These are phyloP conservation scores for Boletus rubescentipes DNA, from an alignment of 768 basidiomycete species.

Conservation along the genomic window DNA sequence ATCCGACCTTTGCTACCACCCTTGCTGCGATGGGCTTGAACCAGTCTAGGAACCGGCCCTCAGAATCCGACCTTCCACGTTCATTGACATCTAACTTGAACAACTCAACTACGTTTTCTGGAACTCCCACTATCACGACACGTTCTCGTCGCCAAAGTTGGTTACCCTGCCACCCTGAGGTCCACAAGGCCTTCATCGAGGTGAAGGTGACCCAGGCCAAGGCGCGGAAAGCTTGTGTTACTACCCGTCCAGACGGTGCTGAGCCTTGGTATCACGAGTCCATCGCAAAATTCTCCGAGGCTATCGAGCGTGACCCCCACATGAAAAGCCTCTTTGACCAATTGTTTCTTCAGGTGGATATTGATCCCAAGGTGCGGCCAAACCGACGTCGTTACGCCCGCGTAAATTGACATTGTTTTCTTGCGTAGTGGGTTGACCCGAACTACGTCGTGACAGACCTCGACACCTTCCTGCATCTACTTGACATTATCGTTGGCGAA, in stretches of 20 bases:
- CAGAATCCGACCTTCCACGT: no score
- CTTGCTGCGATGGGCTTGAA: no score
- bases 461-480: neutral
- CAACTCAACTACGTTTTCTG: neutral
- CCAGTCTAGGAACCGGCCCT: no score
- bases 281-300: neutral
- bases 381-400: no score
- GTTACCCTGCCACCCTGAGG: neutral
- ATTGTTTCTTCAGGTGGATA: conserved; percentile 3
- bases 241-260: no score
- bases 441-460: neutral
- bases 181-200: neutral
- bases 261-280: neutral
- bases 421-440: conserved; percentile 2
- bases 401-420: neutral
- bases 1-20: neutral
- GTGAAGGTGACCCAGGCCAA: neutral
- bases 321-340: neutral
- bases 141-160: conserved; percentile 1
- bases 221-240: neutral
- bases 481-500: neutral
- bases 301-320: neutral
- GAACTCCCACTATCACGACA: neutral
- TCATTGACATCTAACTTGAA: neutral
- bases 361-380: neutral